Evolutionary conservation across 176 grass and related monocot species (phyloP).

Genomic region (Echinochloa phyllopogon): DNA sequence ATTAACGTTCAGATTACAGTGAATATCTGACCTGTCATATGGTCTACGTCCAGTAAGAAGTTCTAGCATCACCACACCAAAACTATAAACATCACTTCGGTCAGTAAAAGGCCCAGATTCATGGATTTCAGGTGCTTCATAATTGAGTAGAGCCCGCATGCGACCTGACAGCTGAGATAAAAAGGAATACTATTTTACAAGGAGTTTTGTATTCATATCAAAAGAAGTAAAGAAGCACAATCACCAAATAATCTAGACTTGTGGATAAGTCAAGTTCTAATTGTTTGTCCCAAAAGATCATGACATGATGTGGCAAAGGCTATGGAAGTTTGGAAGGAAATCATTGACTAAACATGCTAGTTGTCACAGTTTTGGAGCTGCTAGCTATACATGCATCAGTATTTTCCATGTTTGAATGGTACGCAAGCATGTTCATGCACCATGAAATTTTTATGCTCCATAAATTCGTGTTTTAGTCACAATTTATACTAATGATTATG

Average conservation of each 20-base stretch:
- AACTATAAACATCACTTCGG: slow-evolving; percentile 87
- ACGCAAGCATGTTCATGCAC: not conserved
- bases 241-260: slow-evolving; percentile 10
- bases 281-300: not conserved
- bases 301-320: not conserved
- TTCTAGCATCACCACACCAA: slow-evolving; percentile 91
- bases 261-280: slow-evolving; percentile 1
- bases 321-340: slow-evolving; percentile 21
- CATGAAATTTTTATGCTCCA: slow-evolving; percentile 21
- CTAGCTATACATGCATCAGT: slow-evolving; percentile 22
- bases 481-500: not conserved
- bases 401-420: slow-evolving; percentile 8
- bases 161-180: slow-evolving; percentile 65
- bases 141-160: slow-evolving; percentile 61
- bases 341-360: not conserved
- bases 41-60: slow-evolving; percentile 84
- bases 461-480: not conserved
- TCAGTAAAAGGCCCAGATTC: slow-evolving; percentile 56
- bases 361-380: not conserved
- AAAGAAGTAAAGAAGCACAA: slow-evolving; percentile 19
- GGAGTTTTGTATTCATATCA: slow-evolving; percentile 22
- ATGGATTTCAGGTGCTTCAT: slow-evolving; percentile 80
- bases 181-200: slow-evolving; percentile 36
- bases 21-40: slow-evolving; percentile 70
- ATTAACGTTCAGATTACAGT: slow-evolving; percentile 33